Evolutionary conservation across 441 rosid species (phyloP).

Genomic region (Populus trichocarpa): DNA sequence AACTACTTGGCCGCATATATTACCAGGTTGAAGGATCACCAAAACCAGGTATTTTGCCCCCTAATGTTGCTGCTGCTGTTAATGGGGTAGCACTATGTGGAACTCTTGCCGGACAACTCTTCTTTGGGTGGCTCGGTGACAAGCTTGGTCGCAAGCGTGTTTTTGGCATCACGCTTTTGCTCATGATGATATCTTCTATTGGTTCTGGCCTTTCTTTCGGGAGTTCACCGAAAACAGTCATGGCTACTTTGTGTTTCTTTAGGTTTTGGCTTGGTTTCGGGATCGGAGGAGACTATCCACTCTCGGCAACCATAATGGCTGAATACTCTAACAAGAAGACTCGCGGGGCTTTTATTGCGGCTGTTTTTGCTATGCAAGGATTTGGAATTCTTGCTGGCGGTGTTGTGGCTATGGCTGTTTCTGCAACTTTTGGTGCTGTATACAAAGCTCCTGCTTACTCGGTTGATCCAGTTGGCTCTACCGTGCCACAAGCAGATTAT

Average conservation of each 20-base stretch:
- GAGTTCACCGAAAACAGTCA: not conserved
- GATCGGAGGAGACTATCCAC: constrained; percentile 1
- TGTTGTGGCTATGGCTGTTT: not conserved
- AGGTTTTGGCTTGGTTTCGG: constrained; percentile 15
- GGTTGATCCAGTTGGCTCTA: not conserved
- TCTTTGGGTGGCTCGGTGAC: constrained; percentile 15
- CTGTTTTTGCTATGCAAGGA: constrained; percentile 14
- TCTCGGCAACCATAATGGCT: constrained; percentile 7
- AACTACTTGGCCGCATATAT: constrained; percentile 14
- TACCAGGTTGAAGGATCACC: not conserved
- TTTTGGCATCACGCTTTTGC: constrained; percentile 7
- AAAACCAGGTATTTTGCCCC: constrained; percentile 11
- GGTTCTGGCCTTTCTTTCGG: constrained; percentile 3
- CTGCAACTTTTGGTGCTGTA: not conserved
- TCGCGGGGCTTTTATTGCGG: constrained; percentile 12
- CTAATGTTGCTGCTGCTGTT: constrained; percentile 12
- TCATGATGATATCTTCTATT: not conserved
- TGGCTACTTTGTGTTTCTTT: constrained; percentile 6
- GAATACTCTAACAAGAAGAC: constrained; percentile 12
- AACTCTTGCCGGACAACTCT: constrained; percentile 5
- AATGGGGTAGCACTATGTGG: constrained; percentile 17
- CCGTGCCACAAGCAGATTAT: not conserved
- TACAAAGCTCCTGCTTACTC: constrained; percentile 4
- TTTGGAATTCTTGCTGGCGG: constrained; percentile 14
- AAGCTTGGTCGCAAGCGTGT: constrained; percentile 5